Conservation (phyloP, 2,329 filamentous ascomycete genomes). For the Pyricularia sp. region DNA sequence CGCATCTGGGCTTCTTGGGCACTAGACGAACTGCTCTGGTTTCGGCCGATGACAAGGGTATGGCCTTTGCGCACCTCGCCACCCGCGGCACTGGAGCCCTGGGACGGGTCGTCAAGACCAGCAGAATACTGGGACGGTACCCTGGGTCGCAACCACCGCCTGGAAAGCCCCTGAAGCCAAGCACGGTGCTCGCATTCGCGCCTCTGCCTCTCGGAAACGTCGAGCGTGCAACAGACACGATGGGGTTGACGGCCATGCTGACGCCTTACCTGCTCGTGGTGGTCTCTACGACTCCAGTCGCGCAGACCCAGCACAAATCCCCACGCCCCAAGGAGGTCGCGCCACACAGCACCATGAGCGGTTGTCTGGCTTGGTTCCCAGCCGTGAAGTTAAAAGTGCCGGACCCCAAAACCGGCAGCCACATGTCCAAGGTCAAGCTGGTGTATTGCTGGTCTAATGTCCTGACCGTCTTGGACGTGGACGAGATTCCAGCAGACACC, state of each 20-base stretch:
- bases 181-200: constrained; percentile 85
- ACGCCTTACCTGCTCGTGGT: constrained; percentile 93
- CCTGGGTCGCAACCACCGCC: constrained; percentile 52
- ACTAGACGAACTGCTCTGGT: constrained; percentile 89
- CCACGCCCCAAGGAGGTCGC: constrained; percentile 81
- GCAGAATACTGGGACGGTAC: constrained; percentile 82
- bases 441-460: constrained; percentile 99
- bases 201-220: constrained; percentile 88
- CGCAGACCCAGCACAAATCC: constrained; percentile 92
- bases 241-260: constrained; percentile 88
- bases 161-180: constrained; percentile 69
- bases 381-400: constrained; percentile 79
- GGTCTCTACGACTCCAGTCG: constrained; percentile 90
- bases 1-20: constrained; percentile 89
- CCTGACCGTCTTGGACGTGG: constrained; percentile 82
- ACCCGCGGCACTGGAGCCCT: constrained; percentile 81
- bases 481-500: constrained; percentile 54
- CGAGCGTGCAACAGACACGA: constrained; percentile 70
- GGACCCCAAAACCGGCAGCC: constrained; percentile 51
- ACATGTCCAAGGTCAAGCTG: constrained; percentile 69
- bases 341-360: constrained; percentile 83
- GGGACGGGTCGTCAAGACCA: constrained; percentile 75
- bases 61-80: constrained; percentile 96
- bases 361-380: constrained; percentile 93
- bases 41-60: constrained; percentile 85